Evolutionary conservation across 768 basidiomycete genomes (phyloP).

Genomic region (Agaricus sinodeliciosus): DNA sequence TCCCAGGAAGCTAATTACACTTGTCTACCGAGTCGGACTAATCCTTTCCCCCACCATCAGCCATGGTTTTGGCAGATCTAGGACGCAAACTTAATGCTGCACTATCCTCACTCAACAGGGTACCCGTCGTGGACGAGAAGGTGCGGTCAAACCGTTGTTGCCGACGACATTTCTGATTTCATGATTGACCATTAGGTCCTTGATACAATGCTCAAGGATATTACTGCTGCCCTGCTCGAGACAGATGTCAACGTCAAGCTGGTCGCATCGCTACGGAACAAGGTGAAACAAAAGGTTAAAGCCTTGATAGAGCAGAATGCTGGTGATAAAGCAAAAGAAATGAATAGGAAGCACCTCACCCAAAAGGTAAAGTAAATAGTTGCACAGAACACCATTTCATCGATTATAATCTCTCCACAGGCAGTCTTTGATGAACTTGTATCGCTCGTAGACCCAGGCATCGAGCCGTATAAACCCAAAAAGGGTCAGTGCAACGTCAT

Average conservation of each 20-base stretch:
- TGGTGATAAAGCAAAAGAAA: slow-evolving; percentile 69
- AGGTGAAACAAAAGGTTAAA: slow-evolving; percentile 89
- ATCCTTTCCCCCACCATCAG: slow-evolving; percentile 18
- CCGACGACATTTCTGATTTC: neutral
- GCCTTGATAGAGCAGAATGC: slow-evolving; percentile 60
- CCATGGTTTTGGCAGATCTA: slow-evolving; percentile 94
- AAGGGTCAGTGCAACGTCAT: slow-evolving; percentile 92
- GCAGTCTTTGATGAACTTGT: slow-evolving; percentile 97
- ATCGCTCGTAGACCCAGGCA: slow-evolving; percentile 88
- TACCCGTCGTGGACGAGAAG: slow-evolving; percentile 88
- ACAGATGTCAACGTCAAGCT: slow-evolving; percentile 98
- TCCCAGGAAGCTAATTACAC: slow-evolving; percentile 1
- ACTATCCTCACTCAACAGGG: slow-evolving; percentile 81
- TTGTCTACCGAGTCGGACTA: no score
- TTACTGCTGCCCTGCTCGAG: slow-evolving; percentile 89
- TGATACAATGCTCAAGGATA: slow-evolving; percentile 91
- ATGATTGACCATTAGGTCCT: slow-evolving; percentile 55
- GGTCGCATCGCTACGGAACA: slow-evolving; percentile 78
- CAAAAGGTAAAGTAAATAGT: slow-evolving; percentile 61
- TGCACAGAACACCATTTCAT: neutral
- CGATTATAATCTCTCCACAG: slow-evolving; percentile 30
- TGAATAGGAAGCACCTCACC: slow-evolving; percentile 79
- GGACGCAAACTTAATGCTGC: slow-evolving; percentile 93
- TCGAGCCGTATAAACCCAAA: slow-evolving; percentile 93
- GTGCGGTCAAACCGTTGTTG: slow-evolving; percentile 30